These are phyloP conservation scores for Sphagnum contortum DNA, from an alignment of 225 moss, liverwort and hornwort species.

Conservation along the genomic window DNA sequence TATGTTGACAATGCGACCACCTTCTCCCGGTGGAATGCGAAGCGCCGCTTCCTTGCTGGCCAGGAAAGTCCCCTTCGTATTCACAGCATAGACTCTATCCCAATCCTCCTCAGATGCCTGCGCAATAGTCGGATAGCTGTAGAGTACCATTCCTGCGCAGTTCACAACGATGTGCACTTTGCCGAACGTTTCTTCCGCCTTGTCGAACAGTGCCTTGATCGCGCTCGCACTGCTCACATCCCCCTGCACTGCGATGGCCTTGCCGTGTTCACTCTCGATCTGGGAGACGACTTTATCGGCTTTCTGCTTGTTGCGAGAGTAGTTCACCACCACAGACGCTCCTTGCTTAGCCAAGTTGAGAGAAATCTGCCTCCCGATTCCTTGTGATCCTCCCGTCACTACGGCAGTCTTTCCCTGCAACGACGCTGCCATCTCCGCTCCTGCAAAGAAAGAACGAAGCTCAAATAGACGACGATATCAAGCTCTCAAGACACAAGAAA, in stretches of 20 bases:
- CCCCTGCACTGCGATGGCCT: conserved; percentile 19
- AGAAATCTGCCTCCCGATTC: conserved; percentile 18
- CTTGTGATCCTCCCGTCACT: conserved; percentile 28
- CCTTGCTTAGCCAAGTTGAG: conserved; percentile 15
- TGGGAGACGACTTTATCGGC: conserved; percentile 11
- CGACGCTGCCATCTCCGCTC: too few species aligned
- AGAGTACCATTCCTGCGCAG: conserved; percentile 9
- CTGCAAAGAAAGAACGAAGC: too few species aligned
- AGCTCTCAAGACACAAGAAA: too few species aligned
- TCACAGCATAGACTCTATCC: conserved; percentile 15
- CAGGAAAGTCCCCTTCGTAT: conserved; percentile 28
- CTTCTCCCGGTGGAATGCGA: conserved; percentile 4
- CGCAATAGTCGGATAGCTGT: conserved; percentile 16
- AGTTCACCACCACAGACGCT: conserved; percentile 17
- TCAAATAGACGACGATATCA: too few species aligned
- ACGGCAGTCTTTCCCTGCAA: conserved; percentile 16
- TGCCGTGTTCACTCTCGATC: conserved; percentile 9
- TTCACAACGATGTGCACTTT: conserved; percentile 19
- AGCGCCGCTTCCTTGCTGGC: conserved; percentile 17
- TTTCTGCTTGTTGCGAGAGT: conserved; percentile 19
- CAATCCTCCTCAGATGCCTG: conserved; percentile 30
- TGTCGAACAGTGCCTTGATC: conserved; percentile 13
- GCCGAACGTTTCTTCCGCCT: conserved; percentile 18
- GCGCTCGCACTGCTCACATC: conserved; percentile 14
- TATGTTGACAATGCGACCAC: conserved; percentile 26